phyloP scores from a whole-genome alignment of 2,329 filamentous ascomycete species.

The Lasiodiplodia theobromae region DNA sequence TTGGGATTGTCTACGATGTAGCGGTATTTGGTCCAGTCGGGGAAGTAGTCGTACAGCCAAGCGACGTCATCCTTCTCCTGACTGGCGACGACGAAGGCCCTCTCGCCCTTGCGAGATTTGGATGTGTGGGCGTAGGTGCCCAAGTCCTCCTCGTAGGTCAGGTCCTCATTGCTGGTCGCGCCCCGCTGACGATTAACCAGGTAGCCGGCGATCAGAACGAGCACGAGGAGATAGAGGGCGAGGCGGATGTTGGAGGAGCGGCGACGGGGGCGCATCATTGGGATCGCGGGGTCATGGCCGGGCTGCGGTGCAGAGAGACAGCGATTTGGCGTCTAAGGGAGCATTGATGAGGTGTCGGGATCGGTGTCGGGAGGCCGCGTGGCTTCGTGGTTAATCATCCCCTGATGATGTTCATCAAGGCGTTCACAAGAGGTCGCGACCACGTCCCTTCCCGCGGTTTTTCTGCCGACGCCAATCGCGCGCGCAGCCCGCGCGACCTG shows the following conservation, averaged over 20 bases:
- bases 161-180: constrained; percentile 13
- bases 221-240: constrained; percentile 26
- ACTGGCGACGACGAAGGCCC: constrained; percentile 48
- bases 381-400: constrained; percentile 14
- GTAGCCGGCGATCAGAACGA: constrained; percentile 29
- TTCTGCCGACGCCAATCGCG: constrained; percentile 12
- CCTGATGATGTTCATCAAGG: constrained; percentile 27
- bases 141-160: constrained; percentile 28
- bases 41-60: constrained; percentile 50
- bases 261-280: constrained; percentile 18
- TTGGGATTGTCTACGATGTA: constrained; percentile 52
- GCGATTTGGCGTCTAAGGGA: constrained; percentile 12
- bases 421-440: constrained; percentile 18
- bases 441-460: constrained; percentile 25
- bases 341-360: constrained; percentile 17
- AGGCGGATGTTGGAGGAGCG: constrained; percentile 29
- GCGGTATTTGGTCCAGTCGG: constrained; percentile 49
- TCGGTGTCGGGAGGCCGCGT: constrained; percentile 18
- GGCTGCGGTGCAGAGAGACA: not conserved
- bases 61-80: constrained; percentile 47
- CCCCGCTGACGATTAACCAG: constrained; percentile 24
- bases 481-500: not conserved
- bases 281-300: constrained; percentile 18
- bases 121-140: constrained; percentile 13
- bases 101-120: constrained; percentile 23